Percentiles rank a stretch among this genome's conserved stretches.
Conservation (phyloP, 2,329 filamentous ascomycete species). For the Monascus ruber region DNA sequence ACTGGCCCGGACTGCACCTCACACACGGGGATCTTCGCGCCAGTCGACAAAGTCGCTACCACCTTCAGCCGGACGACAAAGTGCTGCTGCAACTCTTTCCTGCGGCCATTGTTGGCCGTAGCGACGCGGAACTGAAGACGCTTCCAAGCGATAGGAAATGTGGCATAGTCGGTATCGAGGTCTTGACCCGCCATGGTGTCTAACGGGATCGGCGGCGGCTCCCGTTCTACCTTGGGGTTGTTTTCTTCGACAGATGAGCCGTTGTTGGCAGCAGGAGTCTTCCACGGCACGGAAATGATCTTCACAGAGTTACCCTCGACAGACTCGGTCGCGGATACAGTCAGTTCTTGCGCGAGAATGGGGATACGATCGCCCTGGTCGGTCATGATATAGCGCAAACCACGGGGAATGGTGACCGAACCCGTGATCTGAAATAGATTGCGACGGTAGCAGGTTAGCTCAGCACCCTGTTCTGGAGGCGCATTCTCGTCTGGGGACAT, state of each 20-base stretch:
- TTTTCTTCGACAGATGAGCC: slow-evolving; percentile 36
- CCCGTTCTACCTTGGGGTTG: slow-evolving; percentile 60
- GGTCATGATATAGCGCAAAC: slow-evolving; percentile 66
- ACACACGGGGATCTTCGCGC: slow-evolving; percentile 67
- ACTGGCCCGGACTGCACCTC: slow-evolving; percentile 83
- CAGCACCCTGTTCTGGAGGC: slow-evolving; percentile 44
- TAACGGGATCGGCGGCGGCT: slow-evolving; percentile 71
- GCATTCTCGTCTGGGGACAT: slow-evolving; percentile 43
- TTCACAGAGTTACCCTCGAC: slow-evolving; percentile 87
- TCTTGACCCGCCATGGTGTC: slow-evolving; percentile 55
- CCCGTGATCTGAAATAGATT: slow-evolving; percentile 96
- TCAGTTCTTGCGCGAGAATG: slow-evolving; percentile 71
- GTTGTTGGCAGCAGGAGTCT: slow-evolving; percentile 68
- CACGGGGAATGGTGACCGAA: slow-evolving; percentile 67
- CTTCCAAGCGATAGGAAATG: slow-evolving; percentile 90
- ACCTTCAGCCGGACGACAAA: slow-evolving; percentile 85
- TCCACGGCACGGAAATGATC: slow-evolving; percentile 95
- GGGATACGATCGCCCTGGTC: slow-evolving; percentile 76
- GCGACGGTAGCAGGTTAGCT: slow-evolving; percentile 88
- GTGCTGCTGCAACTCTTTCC: slow-evolving; percentile 93
- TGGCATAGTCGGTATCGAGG: slow-evolving; percentile 69
- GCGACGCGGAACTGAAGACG: slow-evolving; percentile 87
- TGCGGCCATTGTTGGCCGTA: slow-evolving; percentile 87
- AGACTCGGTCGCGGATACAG: slow-evolving; percentile 86
- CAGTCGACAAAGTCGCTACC: slow-evolving; percentile 69